Conservation (phyloP, 192 early-diverging fungal species). For the Linnemannia hyalina region DNA sequence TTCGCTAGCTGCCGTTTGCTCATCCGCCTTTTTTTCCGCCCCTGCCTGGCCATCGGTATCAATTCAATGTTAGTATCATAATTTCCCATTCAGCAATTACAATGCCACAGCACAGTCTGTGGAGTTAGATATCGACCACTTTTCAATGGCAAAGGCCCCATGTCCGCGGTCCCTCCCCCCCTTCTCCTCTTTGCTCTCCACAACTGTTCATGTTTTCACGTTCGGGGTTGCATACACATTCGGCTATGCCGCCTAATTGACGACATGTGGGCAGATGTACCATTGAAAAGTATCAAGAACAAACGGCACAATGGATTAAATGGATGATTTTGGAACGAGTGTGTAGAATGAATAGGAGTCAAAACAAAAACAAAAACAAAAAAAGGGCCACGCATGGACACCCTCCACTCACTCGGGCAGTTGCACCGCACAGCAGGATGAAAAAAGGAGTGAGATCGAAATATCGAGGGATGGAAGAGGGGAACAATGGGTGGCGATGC, state of each 20-base stretch:
- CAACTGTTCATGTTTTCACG: neutral
- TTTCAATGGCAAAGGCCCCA: neutral
- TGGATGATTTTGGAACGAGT: neutral
- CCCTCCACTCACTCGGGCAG: neutral
- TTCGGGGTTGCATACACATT: neutral
- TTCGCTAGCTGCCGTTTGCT: neutral
- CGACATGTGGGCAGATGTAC: neutral
- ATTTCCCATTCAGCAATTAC: neutral
- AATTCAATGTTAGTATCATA: neutral
- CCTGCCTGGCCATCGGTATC: neutral
- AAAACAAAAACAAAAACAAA: neutral
- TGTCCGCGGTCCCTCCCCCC: too few relatives aligned
- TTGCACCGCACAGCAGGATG: neutral
- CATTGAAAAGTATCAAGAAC: neutral
- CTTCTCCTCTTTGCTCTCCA: too few relatives aligned
- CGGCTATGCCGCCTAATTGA: neutral
- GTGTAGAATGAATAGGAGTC: neutral
- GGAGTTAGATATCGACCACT: neutral
- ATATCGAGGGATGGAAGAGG: neutral
- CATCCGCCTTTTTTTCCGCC: neutral
- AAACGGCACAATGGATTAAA: neutral
- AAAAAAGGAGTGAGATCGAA: neutral
- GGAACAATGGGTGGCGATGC: neutral
- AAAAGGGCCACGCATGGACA: neutral
- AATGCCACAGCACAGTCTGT: neutral